Base-by-base conservation (phyloP, 164 flowering plant species). In the Echeveria elegans region DNA sequence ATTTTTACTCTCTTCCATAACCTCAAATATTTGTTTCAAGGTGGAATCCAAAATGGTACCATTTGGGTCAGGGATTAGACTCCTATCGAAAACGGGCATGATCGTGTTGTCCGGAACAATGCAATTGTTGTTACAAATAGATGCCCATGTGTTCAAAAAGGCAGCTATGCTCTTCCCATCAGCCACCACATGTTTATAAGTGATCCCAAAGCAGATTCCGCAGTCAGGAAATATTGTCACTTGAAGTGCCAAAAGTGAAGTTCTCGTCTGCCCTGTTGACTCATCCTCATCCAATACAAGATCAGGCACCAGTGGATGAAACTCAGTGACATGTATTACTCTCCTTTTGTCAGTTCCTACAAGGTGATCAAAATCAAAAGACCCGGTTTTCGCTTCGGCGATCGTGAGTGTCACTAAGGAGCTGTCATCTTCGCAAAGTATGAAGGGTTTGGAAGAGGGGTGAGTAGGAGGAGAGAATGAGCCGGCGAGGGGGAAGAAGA, bases 81-180 rank as follows among this genome's bases (percentile, higher is more conserved):
- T 56, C 61, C 61, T 56, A 29, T 56, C 61, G 5, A 56, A 11
- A 11, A 56, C 32, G 32, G 61, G 61, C 32, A 56, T 12, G 32
- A 56, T 16, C 19, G 61, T 56, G 61, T 53, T 26, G 2, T 28
- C 31, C n/a, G 60, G 60, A 15, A 53, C 11, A 21, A 53, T 12
- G 32, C 61, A 28, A 15, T 15, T 26, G 61, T 56, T 56, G 6
- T 28, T 43, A 15, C 65, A 31, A 28, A 75, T 60, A 0, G 77
- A 72, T 0, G 86, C 78, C 89, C 89, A 85, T 10, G 78, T 53
- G 40, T 66, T 72, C 29, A 82, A 37, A 68, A 82, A 81, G 19
- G 63, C 61, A 56, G 40, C 31, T 10, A 70, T 36, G 14, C 73
- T 2, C 14, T 37, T 71, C 2, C 77, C 85, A 40, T 85, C 89